Evolutionary conservation across 73 alveolate species (phyloP), one percentile per base, ranked within the genome.

Genomic region (Uronychia setigera): DNA sequence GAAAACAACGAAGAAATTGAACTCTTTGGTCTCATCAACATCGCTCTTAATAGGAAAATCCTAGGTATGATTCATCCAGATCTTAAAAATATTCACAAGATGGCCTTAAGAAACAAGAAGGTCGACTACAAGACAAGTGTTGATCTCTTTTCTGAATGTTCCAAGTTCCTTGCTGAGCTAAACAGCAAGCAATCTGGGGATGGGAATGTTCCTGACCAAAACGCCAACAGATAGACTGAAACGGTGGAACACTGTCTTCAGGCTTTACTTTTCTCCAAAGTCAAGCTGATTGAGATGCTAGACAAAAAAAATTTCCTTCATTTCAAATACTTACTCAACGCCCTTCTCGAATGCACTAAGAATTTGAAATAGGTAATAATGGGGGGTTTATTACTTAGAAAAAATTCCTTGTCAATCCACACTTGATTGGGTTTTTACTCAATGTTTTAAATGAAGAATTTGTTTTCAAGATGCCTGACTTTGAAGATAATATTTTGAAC

Each of bases 111-210:
- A 32, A 84, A 84, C 57, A 27, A 78, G 32, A 79, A 89, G 60
- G 80, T 89, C 0, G 95, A 89, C 78, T 89, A 78, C 84, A 89
- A 89, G 58, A 89, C 95, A 0, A 78, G 85, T 30, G 92, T 89
- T 25, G 95, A 89, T 58, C 78, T 89, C 33, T 89, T 89, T 35
- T 77, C 87, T n/a, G 88, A 84, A 30, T 84, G 90, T 58, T 89
- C 95, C 1, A 79, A 84, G 60, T 84, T 78, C 87, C 74, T 89
- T 26, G 75, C 32, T 26, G 80, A 84, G 33, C 58, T 83, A 19
- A 29, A 79, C 75, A 58, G 46, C 32, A 13, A 84, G 31, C 76
- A 81, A 25, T 33, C 90, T 14, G 81, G 84, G 27, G 86, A 83
- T 1, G 58, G 74, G 59, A 74, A 74, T 29, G 59, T 19, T 13